A percentile compares a stretch with the other conserved stretches of the same genome.
Conservation (phyloP, 2,329 filamentous ascomycete genomes). For the Penicillium sp. region DNA sequence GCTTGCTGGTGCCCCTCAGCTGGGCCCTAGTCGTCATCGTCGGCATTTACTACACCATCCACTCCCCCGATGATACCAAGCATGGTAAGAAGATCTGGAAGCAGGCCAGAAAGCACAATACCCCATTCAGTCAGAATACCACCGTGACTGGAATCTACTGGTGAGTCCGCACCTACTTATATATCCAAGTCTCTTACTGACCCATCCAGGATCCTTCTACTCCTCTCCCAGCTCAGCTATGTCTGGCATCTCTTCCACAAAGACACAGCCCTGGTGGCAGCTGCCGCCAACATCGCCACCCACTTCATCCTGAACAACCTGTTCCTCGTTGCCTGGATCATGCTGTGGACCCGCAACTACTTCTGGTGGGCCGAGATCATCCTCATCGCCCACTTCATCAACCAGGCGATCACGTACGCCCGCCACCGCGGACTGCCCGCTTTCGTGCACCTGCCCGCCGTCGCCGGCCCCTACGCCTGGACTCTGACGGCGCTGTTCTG, state of each 20-base stretch:
- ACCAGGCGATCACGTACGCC: slow-evolving; percentile 74
- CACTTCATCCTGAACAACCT: slow-evolving; percentile 87
- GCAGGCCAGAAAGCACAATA: slow-evolving; percentile 61
- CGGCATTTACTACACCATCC: slow-evolving; percentile 68
- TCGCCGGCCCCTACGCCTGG: slow-evolving; percentile 77
- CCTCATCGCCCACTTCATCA: slow-evolving; percentile 74
- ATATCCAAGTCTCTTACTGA: not conserved
- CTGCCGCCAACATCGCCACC: slow-evolving; percentile 69
- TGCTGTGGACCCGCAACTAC: slow-evolving; percentile 72
- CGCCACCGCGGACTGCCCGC: slow-evolving; percentile 65
- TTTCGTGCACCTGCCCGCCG: slow-evolving; percentile 69
- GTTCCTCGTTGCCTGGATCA: slow-evolving; percentile 72
- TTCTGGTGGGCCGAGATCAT: slow-evolving; percentile 73
- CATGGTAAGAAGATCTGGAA: slow-evolving; percentile 65
- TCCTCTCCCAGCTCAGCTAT: slow-evolving; percentile 70
- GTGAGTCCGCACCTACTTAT: slow-evolving; percentile 43
- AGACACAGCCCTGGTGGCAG: slow-evolving; percentile 57
- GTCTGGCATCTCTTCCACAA: slow-evolving; percentile 69
- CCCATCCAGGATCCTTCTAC: slow-evolving; percentile 59
- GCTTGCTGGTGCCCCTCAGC: slow-evolving; percentile 65
- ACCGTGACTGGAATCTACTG: slow-evolving; percentile 67
- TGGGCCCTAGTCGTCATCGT: slow-evolving; percentile 70
- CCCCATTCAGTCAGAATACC: slow-evolving; percentile 70
- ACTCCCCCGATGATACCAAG: slow-evolving; percentile 59
- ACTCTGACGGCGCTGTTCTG: slow-evolving; percentile 82